phyloP scores from a whole-genome alignment of 1,139 yeast species.

The Blastobotrys persicus region DNA sequence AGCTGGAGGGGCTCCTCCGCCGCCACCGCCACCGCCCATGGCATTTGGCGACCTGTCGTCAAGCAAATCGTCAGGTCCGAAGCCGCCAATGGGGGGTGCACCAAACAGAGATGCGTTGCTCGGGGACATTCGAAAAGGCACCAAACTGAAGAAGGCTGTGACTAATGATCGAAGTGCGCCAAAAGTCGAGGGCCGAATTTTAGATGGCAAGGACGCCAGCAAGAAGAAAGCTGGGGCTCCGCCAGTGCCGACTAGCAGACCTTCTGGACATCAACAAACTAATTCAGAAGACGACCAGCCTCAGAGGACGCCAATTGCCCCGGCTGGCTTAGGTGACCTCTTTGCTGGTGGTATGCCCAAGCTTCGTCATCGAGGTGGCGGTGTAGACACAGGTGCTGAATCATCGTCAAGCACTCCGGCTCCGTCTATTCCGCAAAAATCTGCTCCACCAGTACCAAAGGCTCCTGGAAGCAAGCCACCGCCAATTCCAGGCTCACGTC shows the following conservation, averaged over 20 bases:
- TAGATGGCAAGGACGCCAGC: not conserved
- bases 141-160: constrained; percentile 66
- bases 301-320: constrained; percentile 31
- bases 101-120: constrained; percentile 66
- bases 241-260: constrained; percentile 31
- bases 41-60: constrained; percentile 33
- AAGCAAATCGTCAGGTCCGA: constrained; percentile 22
- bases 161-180: constrained; percentile 72
- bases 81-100: constrained; percentile 27
- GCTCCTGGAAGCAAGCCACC: constrained; percentile 23
- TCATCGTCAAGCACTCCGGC: constrained; percentile 29
- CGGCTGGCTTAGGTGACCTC: constrained; percentile 70
- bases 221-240: constrained; percentile 39
- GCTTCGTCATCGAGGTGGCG: constrained; percentile 55
- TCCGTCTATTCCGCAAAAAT: constrained; percentile 14
- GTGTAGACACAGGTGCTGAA: constrained; percentile 44
- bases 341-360: constrained; percentile 89
- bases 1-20: constrained; percentile 30
- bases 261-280: constrained; percentile 4
- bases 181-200: constrained; percentile 41
- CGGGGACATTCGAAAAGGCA: constrained; percentile 84
- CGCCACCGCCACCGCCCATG: constrained; percentile 39
- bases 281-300: constrained; percentile 1
- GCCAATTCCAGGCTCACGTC: constrained; percentile 22
- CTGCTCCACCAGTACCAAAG: constrained; percentile 21